A percentile compares a stretch with the other conserved stretches of the same genome.
These are phyloP conservation scores for Tolypocladium cylindrosporum DNA, from an alignment of 2,329 filamentous ascomycete genomes.

Conservation along the genomic window DNA sequence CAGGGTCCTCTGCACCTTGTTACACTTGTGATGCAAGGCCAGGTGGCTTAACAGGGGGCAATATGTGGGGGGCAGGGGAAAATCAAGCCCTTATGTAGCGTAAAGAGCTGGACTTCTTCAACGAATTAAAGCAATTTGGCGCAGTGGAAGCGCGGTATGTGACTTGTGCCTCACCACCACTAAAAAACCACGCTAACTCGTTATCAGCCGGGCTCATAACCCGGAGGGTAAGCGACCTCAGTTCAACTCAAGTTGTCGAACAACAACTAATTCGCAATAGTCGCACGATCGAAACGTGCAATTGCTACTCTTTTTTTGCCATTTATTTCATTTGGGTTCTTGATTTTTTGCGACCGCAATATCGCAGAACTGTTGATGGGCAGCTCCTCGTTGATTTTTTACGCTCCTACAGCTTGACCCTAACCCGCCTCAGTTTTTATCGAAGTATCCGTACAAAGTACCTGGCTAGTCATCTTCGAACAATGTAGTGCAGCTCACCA, in stretches of 20 bases:
- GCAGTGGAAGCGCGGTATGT: conserved; percentile 17
- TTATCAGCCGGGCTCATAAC: conserved; percentile 15
- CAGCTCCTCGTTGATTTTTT: too few species aligned
- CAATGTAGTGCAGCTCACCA: too few species aligned
- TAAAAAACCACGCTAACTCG: conserved; percentile 1
- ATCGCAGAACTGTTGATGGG: too few species aligned
- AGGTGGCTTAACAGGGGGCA: background rate
- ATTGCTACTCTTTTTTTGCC: conserved; percentile 15
- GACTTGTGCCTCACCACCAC: background rate
- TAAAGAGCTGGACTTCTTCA: fast-evolving
- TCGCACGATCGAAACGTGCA: conserved; percentile 19
- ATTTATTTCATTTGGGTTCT: background rate
- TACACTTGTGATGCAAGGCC: background rate
- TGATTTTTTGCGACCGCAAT: conserved; percentile 1
- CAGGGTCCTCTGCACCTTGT: background rate
- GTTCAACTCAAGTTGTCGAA: too few species aligned
- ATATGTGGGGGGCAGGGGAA: background rate
- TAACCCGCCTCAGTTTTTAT: too few species aligned
- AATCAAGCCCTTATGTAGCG: background rate
- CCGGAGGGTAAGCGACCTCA: conserved; percentile 8
- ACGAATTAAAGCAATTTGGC: conserved; percentile 14
- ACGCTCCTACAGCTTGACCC: too few species aligned
- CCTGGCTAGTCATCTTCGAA: too few species aligned
- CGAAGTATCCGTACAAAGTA: too few species aligned
- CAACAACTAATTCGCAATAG: background rate